Base-by-base conservation (phyloP, 2,329 filamentous ascomycete species). In the Chaetomium globosum region DNA sequence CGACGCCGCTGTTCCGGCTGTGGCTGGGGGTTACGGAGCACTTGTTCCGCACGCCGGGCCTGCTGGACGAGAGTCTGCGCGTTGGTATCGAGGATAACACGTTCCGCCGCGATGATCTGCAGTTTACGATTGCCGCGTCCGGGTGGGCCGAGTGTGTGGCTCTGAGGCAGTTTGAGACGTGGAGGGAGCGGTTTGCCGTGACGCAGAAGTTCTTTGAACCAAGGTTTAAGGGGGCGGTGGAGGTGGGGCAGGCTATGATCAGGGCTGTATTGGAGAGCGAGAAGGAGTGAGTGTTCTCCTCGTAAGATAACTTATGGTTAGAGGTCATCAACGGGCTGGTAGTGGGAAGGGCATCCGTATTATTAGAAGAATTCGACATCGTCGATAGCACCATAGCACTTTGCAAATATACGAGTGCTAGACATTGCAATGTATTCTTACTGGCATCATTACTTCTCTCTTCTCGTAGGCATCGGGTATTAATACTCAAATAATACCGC, bases 11-110 rank as follows among this genome's bases (percentile, higher is more conserved):
- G 55, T 99, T 99, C 82, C 90, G 95, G 59, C 87, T 99, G 69
- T 97, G 95, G 87, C 85, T 99, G 39, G 95, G 95, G 64, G 96
- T 97, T n/a, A 94, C 93, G 0, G 95, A 99, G 79, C 94, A 96
- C 75, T 83, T 99, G 46, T 99, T 97, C 81, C 89, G 93, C 69
- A 93, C 93, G 73, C 83, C 86, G 21, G 86, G 85, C 2, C 82
- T 97, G 60, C 86, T 99, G 16, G 89, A 96, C 59, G 92, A 95
- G 75, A 90, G 90, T 28, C 86, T 99, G 71, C 85, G 89, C 57
- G 95, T 92, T 8, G 94, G 93, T 3, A 87, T 97, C 72, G 86
- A 94, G 69, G 94, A 99, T 77, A 89, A 91, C 72, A 94, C 89
- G 0, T 99, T 97, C 79, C 86, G 95, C n/a, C 90, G 89, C 28